A percentile compares a stretch with the other conserved stretches of the same genome.
These are phyloP conservation scores for Monascus purpureus DNA, from an alignment of 495 filamentous ascomycete genomes.

Conservation along the genomic window DNA sequence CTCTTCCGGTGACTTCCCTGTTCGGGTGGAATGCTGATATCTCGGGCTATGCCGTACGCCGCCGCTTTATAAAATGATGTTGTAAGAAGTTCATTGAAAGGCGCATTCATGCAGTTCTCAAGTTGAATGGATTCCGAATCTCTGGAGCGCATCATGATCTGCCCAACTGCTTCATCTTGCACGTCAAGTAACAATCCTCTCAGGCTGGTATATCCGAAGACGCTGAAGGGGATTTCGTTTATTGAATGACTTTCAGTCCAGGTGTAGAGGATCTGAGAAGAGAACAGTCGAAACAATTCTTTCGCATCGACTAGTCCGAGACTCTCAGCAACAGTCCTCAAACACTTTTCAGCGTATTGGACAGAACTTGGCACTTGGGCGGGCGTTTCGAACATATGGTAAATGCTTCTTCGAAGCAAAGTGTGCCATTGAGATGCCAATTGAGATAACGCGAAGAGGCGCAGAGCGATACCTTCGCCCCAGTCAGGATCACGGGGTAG, in stretches of 20 bases:
- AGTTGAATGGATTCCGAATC: slow-evolving; percentile 47
- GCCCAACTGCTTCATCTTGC: slow-evolving; percentile 67
- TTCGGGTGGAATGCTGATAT: slow-evolving; percentile 47
- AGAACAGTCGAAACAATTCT: slow-evolving; percentile 73
- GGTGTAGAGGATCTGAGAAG: slow-evolving; percentile 83
- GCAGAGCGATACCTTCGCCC: slow-evolving; percentile 72
- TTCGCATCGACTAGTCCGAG: slow-evolving; percentile 49
- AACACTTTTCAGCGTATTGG: slow-evolving; percentile 55
- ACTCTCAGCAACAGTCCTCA: slow-evolving; percentile 47
- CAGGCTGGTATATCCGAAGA: slow-evolving; percentile 65
- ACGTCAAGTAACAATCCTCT: slow-evolving; percentile 54
- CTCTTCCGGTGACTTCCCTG: slow-evolving; percentile 35
- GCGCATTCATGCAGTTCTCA: slow-evolving; percentile 37
- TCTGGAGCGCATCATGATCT: slow-evolving; percentile 72
- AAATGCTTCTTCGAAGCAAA: slow-evolving; percentile 67
- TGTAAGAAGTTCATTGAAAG: slow-evolving; percentile 42
- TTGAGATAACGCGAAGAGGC: slow-evolving; percentile 58
- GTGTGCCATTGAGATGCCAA: slow-evolving; percentile 73
- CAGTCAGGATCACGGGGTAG: slow-evolving; percentile 58
- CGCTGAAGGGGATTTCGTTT: slow-evolving; percentile 57
- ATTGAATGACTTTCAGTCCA: slow-evolving; percentile 62
- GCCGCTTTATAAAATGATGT: slow-evolving; percentile 66
- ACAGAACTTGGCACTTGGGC: slow-evolving; percentile 48
- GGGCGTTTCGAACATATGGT: slow-evolving; percentile 83
- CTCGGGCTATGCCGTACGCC: slow-evolving; percentile 72